phyloP scores from a whole-genome alignment of 495 filamentous ascomycete genomes.

The Chaetomium cochliodes region DNA sequence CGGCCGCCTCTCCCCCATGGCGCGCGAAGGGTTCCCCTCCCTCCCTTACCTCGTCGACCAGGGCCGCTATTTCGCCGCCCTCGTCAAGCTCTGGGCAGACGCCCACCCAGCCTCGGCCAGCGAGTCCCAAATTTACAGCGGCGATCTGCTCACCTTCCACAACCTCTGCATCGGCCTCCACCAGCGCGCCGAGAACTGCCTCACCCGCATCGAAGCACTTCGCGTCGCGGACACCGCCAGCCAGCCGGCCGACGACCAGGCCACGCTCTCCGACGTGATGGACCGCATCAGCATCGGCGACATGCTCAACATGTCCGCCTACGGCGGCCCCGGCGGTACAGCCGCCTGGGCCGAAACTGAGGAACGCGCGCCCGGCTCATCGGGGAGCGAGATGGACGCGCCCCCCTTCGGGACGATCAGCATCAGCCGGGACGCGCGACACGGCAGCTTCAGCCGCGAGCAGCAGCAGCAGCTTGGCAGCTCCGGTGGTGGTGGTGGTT shows the following conservation, averaged over 20 bases:
- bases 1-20: conserved; percentile 73
- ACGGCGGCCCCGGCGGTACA: conserved; percentile 29
- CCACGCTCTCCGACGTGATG: conserved; percentile 71
- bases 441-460: conserved; percentile 35
- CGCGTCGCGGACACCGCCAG: conserved; percentile 61
- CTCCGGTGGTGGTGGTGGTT: conserved; percentile 35
- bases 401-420: conserved; percentile 32
- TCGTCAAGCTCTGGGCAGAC: conserved; percentile 87
- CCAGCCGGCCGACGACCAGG: conserved; percentile 56
- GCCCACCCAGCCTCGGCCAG: conserved; percentile 47
- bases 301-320: conserved; percentile 35
- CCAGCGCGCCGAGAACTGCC: conserved; percentile 57
- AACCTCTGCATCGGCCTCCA: conserved; percentile 68
- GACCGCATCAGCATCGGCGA: conserved; percentile 60
- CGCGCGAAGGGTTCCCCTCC: conserved; percentile 89
- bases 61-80: conserved; percentile 79
- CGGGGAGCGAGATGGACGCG: conserved; percentile 52
- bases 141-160: conserved; percentile 71
- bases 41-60: conserved; percentile 94
- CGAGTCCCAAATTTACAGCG: conserved; percentile 52
- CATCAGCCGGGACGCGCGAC: conserved; percentile 36
- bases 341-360: conserved; percentile 40
- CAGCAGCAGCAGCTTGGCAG: too few species aligned
- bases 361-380: conserved; percentile 44
- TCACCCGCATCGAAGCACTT: conserved; percentile 32